A percentile compares a stretch with the other conserved stretches of the same genome.
These are phyloP conservation scores for Rickenella mellea DNA, from an alignment of 768 basidiomycete species.

Conservation along the genomic window DNA sequence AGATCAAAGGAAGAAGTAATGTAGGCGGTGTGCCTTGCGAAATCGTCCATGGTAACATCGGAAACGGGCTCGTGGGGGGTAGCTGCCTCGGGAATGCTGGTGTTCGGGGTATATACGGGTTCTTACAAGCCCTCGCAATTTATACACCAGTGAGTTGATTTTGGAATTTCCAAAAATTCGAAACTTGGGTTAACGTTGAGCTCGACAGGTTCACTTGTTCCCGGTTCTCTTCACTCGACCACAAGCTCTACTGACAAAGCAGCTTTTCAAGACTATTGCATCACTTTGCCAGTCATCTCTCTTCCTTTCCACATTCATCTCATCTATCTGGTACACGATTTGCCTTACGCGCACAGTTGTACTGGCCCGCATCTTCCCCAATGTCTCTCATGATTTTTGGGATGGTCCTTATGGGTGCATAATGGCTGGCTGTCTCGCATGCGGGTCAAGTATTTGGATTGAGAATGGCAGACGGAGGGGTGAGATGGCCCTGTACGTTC, in stretches of 20 bases:
- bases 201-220: conserved; percentile 55
- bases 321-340: conserved; percentile 60
- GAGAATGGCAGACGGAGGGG: conserved; percentile 64
- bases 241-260: conserved; percentile 33
- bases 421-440: conserved; percentile 56
- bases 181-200: conserved; percentile 1
- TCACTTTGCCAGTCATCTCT: conserved; percentile 55
- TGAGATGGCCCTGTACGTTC: conserved; percentile 73
- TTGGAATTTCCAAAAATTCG: background rate
- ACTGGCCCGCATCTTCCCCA: conserved; percentile 53
- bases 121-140: conserved; percentile 52
- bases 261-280: conserved; percentile 18
- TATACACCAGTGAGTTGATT: conserved; percentile 56
- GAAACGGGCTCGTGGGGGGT: conserved; percentile 34
- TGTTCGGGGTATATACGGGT: conserved; percentile 46
- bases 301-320: conserved; percentile 66
- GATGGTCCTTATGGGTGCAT: conserved; percentile 68
- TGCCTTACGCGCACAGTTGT: conserved; percentile 61
- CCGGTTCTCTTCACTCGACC: conserved; percentile 57
- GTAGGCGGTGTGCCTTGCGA: conserved; percentile 73
- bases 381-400: conserved; percentile 68
- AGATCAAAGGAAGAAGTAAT: conserved; percentile 39
- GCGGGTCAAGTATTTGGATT: conserved; percentile 71
- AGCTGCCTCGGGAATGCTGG: conserved; percentile 54
- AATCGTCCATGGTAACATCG: conserved; percentile 55